Base-by-base conservation (phyloP, 1,284 basidiomycete genomes). In the Boletus mariae region DNA sequence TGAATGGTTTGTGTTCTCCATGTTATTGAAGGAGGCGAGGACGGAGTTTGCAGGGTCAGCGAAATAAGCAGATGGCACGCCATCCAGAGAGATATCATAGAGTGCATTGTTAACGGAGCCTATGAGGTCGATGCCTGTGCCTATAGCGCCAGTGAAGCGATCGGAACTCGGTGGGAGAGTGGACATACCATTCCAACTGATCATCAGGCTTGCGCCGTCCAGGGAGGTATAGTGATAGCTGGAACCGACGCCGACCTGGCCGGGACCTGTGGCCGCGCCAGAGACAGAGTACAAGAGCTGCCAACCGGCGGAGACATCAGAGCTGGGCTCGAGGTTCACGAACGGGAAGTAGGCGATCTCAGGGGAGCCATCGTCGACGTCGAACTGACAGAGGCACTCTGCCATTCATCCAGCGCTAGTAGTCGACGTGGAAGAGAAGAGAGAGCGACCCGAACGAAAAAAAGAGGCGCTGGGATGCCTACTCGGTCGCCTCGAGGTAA, bases 341-440 rank as follows among this genome's bases (percentile, higher is more conserved):
- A 82, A 78, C 20, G 87, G 87, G 52, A 70, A 74, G 71, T 87
- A 90, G 38, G 63, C 62, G 60, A 90, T 72, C 45, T 74, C 66
- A 12, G 87, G 87, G 32, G 86, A 87, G 48, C 80, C 80, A 65
- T 89, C 81, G 67, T 85, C 80, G 64, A 90, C 73, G 53, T 71
- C 66, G 69, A 88, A 72, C 60, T 75, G 72, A 61, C 73, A 54
- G 65, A 64, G 59, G 71, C 68, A 57, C 75, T 76, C 79, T 83
- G 84, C 69, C 71, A 80, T 74, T 71, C 76, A 78, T 78, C 67
- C 63, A 68, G 57, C 47, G 59, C 53, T 56, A 47, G 52, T 32
- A 50, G 45, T 49, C 45, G 38, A 54, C 9, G 60, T 43, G 51
- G 52, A 7, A 26, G 7, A 6, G 31, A 46, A 48, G 34, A 49